phyloP scores from a whole-genome alignment of 495 filamentous ascomycete genomes.

The Penicillium coffeae region DNA sequence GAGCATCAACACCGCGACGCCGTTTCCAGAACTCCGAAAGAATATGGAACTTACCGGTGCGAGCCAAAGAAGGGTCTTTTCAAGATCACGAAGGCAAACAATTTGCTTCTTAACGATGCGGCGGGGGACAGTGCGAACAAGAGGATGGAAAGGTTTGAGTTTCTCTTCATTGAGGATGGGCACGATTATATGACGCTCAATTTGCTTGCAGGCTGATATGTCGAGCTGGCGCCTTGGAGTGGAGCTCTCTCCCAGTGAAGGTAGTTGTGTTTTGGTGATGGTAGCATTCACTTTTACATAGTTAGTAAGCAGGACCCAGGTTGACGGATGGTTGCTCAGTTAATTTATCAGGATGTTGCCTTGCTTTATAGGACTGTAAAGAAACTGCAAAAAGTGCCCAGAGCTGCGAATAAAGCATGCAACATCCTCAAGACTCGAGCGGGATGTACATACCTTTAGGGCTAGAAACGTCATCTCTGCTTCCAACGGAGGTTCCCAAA shows the following conservation, averaged over 20 bases:
- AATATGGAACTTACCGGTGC: constrained; percentile 73
- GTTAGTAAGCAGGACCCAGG: too few relatives aligned
- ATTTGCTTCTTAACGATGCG: constrained; percentile 79
- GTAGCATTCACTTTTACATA: background rate
- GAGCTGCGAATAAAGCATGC: too few relatives aligned
- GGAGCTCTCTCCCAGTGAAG: constrained; percentile 23
- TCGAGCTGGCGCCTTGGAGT: constrained; percentile 42
- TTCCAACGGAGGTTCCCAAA: constrained; percentile 53
- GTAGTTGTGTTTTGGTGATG: constrained; percentile 14
- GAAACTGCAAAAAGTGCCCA: too few relatives aligned
- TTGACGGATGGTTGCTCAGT: too few relatives aligned
- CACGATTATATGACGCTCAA: constrained; percentile 53
- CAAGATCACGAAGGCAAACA: constrained; percentile 78
- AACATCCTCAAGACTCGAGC: too few relatives aligned
- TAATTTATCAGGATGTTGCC: too few relatives aligned
- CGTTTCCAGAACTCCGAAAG: background rate
- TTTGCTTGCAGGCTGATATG: constrained; percentile 49
- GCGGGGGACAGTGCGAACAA: constrained; percentile 68
- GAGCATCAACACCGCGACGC: background rate
- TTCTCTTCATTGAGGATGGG: constrained; percentile 52
- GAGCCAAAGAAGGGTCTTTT: constrained; percentile 82
- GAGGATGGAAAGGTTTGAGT: constrained; percentile 73
- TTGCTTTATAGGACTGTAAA: too few relatives aligned
- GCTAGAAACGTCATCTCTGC: constrained; percentile 19
- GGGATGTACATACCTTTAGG: background rate